A percentile compares a stretch with the other conserved stretches of the same genome.
phyloP scores from a whole-genome alignment of 176 grass and related monocot species.

The Rhynchospora pubera region DNA sequence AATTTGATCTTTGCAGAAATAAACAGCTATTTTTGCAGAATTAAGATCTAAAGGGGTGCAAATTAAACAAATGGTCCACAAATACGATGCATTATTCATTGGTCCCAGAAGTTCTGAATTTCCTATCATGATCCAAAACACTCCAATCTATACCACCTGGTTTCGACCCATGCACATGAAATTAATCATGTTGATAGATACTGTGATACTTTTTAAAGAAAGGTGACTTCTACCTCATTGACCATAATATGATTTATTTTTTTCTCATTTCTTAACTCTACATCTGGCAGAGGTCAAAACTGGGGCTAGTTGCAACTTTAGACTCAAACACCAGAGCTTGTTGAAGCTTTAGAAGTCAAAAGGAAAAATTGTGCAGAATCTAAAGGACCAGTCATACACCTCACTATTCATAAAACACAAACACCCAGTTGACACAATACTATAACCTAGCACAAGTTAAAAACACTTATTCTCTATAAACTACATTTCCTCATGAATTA shows the following conservation, averaged over 20 bases:
- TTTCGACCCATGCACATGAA: background rate
- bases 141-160: background rate
- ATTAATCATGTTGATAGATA: background rate
- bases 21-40: background rate
- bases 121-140: background rate
- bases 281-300: background rate
- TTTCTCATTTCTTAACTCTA: background rate
- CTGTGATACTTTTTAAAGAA: background rate
- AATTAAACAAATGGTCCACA: background rate
- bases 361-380: background rate
- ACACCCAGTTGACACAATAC: background rate
- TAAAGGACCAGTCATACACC: background rate
- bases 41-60: background rate
- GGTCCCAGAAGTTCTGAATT: background rate
- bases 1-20: background rate
- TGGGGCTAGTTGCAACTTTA: background rate
- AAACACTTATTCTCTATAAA: background rate
- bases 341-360: background rate
- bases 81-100: background rate
- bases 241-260: background rate
- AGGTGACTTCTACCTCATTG: conserved; percentile 7
- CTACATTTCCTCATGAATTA: conserved; percentile 35
- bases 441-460: background rate
- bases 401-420: too few relatives aligned
- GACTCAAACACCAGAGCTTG: background rate